Evolutionary conservation across 2,329 filamentous ascomycete species (phyloP), one percentile per base, ranked within the genome.

Genomic region (Colletotrichum tanaceti): DNA sequence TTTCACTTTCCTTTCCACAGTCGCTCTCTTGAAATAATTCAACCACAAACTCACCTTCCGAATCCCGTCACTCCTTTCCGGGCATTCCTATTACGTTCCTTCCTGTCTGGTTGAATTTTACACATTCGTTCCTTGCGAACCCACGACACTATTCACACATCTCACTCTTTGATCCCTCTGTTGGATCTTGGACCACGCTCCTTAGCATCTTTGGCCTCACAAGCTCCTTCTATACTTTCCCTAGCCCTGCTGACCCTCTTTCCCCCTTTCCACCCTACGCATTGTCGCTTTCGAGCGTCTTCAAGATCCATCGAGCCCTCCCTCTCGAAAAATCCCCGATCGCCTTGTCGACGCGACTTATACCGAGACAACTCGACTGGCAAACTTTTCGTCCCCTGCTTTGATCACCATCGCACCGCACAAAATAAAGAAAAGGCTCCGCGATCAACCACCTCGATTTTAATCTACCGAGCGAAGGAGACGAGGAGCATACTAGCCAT

Each of bases 41-140:
- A 74, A 78, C 79, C 77, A 74, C 78, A 63, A 62, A 63, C 62
- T 59, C 63, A 65, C 5, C 58, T 52, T 75, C 76, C 75, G 79
- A 79, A 78, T 76, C 81, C 83, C 83, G 82, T 82, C 84, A 85
- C 82, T 85, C 84, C 76, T 84, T 86, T 78, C 83, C 79, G 78
- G 79, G 80, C 78, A 60, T 77, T 73, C 78, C n/a, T 77, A 80
- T 82, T 81, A 77, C 82, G 79, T 78, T 80, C 78, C 76, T 80
- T 79, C 71, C 55, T 43, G 66, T 66, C 66, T 61, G 72, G 72
- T 74, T 75, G 72, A 73, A 73, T 72, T 68, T 71, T 63, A 71
- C 62, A 70, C 61, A 57, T 60, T 71, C 58, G 64, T 68, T 70
- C 70, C 67, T 70, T 70, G 60, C 71, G 59, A 60, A 66, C 65